Evolutionary conservation across 441 rosid genomes (phyloP).

Genomic region (Macaranga tanarius): DNA sequence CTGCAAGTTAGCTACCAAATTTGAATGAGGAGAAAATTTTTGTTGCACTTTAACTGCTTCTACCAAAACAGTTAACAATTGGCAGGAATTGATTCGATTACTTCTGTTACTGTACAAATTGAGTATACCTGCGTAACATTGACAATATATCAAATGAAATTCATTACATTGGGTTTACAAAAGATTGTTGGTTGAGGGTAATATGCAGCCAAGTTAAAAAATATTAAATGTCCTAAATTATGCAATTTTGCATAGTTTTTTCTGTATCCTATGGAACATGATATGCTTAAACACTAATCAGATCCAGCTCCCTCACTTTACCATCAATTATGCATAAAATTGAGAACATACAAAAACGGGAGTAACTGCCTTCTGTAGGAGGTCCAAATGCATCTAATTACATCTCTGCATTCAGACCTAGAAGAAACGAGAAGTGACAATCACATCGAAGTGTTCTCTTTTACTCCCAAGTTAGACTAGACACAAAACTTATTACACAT

Average conservation of each 20-base stretch:
- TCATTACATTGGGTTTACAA: background rate
- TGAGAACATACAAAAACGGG: too few relatives aligned
- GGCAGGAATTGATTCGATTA: constrained; percentile 12
- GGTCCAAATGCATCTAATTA: too few relatives aligned
- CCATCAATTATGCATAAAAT: too few relatives aligned
- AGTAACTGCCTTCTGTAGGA: too few relatives aligned
- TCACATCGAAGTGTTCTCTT: too few relatives aligned
- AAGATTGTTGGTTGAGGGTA: background rate
- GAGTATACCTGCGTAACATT: constrained; percentile 27
- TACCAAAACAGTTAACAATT: background rate
- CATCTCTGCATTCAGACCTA: too few relatives aligned
- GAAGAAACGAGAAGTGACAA: too few relatives aligned
- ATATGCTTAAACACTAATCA: too few relatives aligned
- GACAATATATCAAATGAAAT: background rate
- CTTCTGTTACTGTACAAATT: constrained; percentile 33
- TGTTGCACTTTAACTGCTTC: background rate
- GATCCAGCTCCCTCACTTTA: too few relatives aligned
- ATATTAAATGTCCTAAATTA: background rate
- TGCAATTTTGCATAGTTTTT: background rate
- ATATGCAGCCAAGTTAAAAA: background rate
- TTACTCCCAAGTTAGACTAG: too few relatives aligned
- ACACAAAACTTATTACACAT: too few relatives aligned
- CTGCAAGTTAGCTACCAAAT: constrained; percentile 13
- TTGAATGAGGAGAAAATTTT: background rate
- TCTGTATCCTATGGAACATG: background rate